These are phyloP conservation scores for Oxytropis ochrocephala DNA, from an alignment of 306 rosid species.

Conservation along the genomic window DNA sequence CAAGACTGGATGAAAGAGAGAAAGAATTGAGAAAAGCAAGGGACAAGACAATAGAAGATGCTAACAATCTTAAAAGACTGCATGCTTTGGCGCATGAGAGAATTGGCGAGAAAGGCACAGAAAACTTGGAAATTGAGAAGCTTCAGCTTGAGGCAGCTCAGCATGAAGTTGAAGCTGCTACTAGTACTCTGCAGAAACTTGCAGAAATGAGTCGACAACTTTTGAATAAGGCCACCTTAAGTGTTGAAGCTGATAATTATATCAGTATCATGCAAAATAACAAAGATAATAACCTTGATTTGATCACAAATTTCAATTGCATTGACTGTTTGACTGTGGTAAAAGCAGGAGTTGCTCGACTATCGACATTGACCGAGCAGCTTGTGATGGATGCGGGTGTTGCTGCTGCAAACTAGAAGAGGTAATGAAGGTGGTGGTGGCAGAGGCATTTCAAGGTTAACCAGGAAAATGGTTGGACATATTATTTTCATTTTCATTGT, in stretches of 20 bases:
- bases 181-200: conserved; percentile 68
- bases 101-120: conserved; percentile 41
- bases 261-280: conserved; percentile 6
- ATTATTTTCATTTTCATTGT: conserved; percentile 7
- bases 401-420: conserved; percentile 28
- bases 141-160: conserved; percentile 82
- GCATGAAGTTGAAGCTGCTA: conserved; percentile 73
- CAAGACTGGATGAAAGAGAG: conserved; percentile 57
- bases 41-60: conserved; percentile 46
- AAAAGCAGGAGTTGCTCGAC: conserved; percentile 48
- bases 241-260: conserved; percentile 40
- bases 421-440: background rate
- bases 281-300: background rate
- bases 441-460: conserved; percentile 1
- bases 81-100: conserved; percentile 60
- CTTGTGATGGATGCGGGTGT: conserved; percentile 71
- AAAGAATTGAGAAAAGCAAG: conserved; percentile 43
- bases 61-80: conserved; percentile 44
- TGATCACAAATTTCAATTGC: conserved; percentile 1
- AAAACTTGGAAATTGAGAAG: conserved; percentile 69
- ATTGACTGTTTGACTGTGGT: conserved; percentile 34
- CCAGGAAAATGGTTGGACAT: background rate
- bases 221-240: conserved; percentile 35
- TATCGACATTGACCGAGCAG: conserved; percentile 65
- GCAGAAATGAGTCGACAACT: conserved; percentile 58